These are phyloP conservation scores for Pugionium cornutum DNA, from an alignment of 345 rosid genomes.

Conservation along the genomic window DNA sequence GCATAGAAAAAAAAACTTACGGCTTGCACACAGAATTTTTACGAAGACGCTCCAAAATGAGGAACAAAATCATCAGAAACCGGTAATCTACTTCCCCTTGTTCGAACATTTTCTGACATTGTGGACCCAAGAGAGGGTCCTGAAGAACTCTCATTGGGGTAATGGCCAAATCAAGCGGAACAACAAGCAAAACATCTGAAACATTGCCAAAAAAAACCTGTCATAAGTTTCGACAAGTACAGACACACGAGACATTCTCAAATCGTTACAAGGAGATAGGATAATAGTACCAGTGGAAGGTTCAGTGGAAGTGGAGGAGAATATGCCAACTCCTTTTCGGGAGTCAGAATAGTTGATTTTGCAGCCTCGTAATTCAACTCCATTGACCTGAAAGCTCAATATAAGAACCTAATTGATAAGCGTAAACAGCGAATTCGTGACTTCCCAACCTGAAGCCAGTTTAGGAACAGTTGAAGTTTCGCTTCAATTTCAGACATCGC, in stretches of 20 bases:
- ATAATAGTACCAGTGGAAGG: background rate
- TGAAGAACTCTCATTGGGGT: constrained; percentile 97
- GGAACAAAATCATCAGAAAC: constrained; percentile 76
- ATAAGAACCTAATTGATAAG: background rate
- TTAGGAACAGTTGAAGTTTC: constrained; percentile 19
- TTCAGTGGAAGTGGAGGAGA: constrained; percentile 44
- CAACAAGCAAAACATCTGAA: constrained; percentile 73
- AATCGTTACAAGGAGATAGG: too few relatives aligned
- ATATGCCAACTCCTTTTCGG: constrained; percentile 74
- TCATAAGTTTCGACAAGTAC: too few relatives aligned
- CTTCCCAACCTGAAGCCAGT: constrained; percentile 30
- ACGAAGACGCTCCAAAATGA: constrained; percentile 76
- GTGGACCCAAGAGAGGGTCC: constrained; percentile 85
- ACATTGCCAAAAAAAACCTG: background rate
- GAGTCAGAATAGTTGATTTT: constrained; percentile 55
- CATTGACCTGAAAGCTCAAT: constrained; percentile 54
- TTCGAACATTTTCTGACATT: constrained; percentile 79
- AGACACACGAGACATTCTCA: too few relatives aligned
- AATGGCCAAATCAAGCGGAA: constrained; percentile 80
- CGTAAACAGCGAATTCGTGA: background rate
- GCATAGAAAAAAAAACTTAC: constrained; percentile 40
- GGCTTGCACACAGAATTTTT: constrained; percentile 84
- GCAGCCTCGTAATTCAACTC: constrained; percentile 73
- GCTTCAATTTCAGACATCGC: constrained; percentile 15
- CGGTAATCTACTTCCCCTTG: constrained; percentile 87